Evolutionary conservation across 2,329 filamentous ascomycete species (phyloP).

Genomic region (Aspergillus amoenus): DNA sequence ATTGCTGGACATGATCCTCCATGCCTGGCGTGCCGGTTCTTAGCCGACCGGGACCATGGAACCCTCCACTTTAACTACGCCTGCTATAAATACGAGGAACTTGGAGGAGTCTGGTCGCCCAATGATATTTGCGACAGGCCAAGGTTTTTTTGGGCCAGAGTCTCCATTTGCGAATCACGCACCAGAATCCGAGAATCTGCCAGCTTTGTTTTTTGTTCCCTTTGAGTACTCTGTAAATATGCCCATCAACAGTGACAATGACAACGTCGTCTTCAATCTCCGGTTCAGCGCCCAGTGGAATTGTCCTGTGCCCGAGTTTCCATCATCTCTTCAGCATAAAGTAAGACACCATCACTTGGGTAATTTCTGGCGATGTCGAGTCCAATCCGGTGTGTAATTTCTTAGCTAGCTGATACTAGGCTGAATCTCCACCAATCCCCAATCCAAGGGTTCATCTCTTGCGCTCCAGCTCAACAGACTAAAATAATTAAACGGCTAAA

Average conservation of each 20-base stretch:
- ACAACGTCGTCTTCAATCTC: not conserved
- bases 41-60: not conserved
- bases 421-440: slow-evolving; percentile 8
- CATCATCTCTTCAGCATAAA: not conserved
- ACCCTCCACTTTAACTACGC: not conserved
- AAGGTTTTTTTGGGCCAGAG: not conserved
- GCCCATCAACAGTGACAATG: not conserved
- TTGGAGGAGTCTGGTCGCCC: not conserved
- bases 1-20: not conserved
- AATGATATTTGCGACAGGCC: not conserved
- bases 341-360: not conserved
- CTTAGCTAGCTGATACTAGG: not conserved
- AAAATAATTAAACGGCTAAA: not conserved
- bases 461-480: slow-evolving; percentile 1
- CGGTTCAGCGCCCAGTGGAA: not conserved
- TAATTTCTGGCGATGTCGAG: not conserved
- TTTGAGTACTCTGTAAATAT: not conserved
- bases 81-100: slow-evolving; percentile 5
- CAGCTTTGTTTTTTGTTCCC: not conserved
- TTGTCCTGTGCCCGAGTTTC: not conserved
- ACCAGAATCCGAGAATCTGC: not conserved
- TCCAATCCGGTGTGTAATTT: not conserved
- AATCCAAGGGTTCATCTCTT: slow-evolving; percentile 7
- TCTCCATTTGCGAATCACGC: not conserved
- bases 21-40: too few species aligned